phyloP scores from a whole-genome alignment of 495 filamentous ascomycete species.

The Bathelium albidoporum region DNA sequence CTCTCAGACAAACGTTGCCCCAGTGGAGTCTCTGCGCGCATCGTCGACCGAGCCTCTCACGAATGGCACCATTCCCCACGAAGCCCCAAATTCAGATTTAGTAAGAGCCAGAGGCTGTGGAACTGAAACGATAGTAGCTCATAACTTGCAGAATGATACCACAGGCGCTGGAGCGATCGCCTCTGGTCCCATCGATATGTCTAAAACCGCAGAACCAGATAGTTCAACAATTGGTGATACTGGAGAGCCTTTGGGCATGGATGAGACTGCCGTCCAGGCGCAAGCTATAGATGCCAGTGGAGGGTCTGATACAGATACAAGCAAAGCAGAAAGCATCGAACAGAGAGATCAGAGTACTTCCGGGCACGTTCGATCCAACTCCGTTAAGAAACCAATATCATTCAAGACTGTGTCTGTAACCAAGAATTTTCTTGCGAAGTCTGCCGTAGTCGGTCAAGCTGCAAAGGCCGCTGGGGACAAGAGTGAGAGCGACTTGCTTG shows the following conservation, averaged over 20 bases:
- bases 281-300: slow-evolving; percentile 38
- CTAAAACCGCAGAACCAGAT: background rate
- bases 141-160: background rate
- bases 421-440: slow-evolving; percentile 68
- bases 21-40: background rate
- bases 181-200: background rate
- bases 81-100: background rate
- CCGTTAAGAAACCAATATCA: slow-evolving; percentile 70
- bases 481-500: slow-evolving; percentile 5
- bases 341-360: slow-evolving; percentile 44
- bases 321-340: slow-evolving; percentile 31
- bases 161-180: background rate
- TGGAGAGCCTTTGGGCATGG: slow-evolving; percentile 14
- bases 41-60: background rate
- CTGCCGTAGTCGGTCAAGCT: slow-evolving; percentile 29
- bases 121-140: background rate
- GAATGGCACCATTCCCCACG: background rate
- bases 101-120: background rate
- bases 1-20: background rate
- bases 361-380: slow-evolving; percentile 55
- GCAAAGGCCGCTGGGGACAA: slow-evolving; percentile 27
- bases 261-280: slow-evolving; percentile 13
- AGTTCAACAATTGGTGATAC: slow-evolving; percentile 19
- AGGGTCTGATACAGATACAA: slow-evolving; percentile 59
- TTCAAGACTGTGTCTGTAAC: slow-evolving; percentile 96